Evolutionary conservation across 257 asterid genomes (phyloP), one percentile per base, ranked within the genome.

Genomic region (Parsonsia alboflavescens): DNA sequence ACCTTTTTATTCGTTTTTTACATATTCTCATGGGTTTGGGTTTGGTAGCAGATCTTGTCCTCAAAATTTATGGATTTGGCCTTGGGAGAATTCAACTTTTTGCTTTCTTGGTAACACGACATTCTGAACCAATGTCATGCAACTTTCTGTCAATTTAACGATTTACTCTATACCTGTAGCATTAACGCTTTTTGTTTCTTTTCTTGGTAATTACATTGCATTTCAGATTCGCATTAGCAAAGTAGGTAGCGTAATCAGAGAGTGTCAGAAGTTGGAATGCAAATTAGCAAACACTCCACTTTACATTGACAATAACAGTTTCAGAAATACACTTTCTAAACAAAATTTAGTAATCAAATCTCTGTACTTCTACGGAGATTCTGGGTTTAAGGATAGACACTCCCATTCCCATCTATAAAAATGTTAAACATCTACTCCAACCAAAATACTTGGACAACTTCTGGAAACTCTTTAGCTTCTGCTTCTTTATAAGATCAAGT

Each of bases 201-300:
- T n/a, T n/a, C n/a, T 15, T 15, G n/a, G 57, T 7, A 52, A 52
- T 58, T 2, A 10, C 39, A 59, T 24, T 59, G 21, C 19, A 24
- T 4, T 24, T 26, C 65, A 59, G 19, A 24, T 26, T 10, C 11
- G 10, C 26, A 21, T 26, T 5, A 54, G 65, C 9, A 59, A 11
- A 61, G 10, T 26, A 26, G 21, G 0, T 12, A 12, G 42, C 1
- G 12, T 6, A 61, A 13, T 4, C 42, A 61, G 62, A 44, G 26
- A 42, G 28, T 1, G 22, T 12, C 4, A 15, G 58, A 59, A 36
- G 24, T 30, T 24, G 45, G 10, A 8, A 75, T 11, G 76, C 80
- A 24, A 64, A 68, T 74, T 46, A 49, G 68, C 75, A 73, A 39
- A 54, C 75, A 68, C 75, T 59, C 72, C 68, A 30, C 69, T 76